phyloP scores from a whole-genome alignment of 116 monocot genomes.

The Cymodocea nodosa region DNA sequence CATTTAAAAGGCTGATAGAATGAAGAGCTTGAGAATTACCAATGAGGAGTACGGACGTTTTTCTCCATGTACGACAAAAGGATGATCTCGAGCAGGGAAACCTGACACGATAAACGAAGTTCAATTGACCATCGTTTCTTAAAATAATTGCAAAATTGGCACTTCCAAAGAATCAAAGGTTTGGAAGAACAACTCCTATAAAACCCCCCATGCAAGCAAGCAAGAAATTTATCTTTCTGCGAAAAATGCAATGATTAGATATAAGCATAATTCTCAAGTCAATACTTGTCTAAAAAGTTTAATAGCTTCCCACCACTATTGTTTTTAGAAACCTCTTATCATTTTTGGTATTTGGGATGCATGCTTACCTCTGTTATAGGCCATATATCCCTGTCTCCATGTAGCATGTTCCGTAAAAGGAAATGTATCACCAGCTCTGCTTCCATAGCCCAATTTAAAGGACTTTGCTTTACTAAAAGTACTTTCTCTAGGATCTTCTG shows the following conservation, averaged over 20 bases:
- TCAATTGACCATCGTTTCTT: background rate
- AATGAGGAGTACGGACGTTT: conserved; percentile 28
- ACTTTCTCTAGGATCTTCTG: background rate
- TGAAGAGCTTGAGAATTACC: conserved; percentile 15
- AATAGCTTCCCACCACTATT: too few relatives aligned
- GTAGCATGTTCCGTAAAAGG: background rate
- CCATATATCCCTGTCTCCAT: conserved; percentile 2
- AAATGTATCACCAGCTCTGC: background rate
- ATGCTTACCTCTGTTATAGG: conserved; percentile 1
- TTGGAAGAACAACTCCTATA: too few relatives aligned
- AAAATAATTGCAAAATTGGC: background rate
- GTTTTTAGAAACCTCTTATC: too few relatives aligned
- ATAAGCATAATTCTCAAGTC: too few relatives aligned
- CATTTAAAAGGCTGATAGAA: background rate
- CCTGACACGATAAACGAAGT: conserved; percentile 20
- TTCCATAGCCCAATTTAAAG: background rate
- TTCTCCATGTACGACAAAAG: conserved; percentile 12
- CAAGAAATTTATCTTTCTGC: too few relatives aligned
- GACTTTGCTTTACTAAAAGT: background rate
- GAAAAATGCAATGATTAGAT: too few relatives aligned
- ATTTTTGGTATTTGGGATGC: too few relatives aligned
- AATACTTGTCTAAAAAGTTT: too few relatives aligned
- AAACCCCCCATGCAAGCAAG: too few relatives aligned
- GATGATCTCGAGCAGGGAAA: conserved; percentile 16
- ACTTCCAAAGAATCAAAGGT: too few relatives aligned